Percentiles rank a stretch among this genome's conserved stretches.
Evolutionary conservation across 352 stramenopile species (phyloP).

Genomic region (Phytopythium vexans): DNA sequence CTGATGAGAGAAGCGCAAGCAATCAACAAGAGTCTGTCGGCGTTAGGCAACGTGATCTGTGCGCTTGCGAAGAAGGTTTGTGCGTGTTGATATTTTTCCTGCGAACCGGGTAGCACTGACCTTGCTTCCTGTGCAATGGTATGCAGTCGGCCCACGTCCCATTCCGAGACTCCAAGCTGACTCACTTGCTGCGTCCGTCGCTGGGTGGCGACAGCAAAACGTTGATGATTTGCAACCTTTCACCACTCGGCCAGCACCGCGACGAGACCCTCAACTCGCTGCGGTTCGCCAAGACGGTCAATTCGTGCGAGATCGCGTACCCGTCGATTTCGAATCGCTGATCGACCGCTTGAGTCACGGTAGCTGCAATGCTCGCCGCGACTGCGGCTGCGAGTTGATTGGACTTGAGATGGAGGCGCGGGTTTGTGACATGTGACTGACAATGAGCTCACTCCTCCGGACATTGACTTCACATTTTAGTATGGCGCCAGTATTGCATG

Average conservation of each 20-base stretch:
- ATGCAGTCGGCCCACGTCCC: constrained; percentile 68
- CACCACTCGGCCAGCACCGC: constrained; percentile 62
- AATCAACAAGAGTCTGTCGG: constrained; percentile 88
- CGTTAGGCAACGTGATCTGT: constrained; percentile 81
- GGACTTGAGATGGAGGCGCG: too few relatives aligned
- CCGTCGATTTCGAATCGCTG: constrained; percentile 47
- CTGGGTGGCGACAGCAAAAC: constrained; percentile 87
- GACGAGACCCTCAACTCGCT: constrained; percentile 87
- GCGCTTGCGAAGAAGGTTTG: constrained; percentile 79
- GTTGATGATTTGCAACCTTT: constrained; percentile 91
- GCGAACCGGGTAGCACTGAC: not conserved
- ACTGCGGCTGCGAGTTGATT: too few relatives aligned
- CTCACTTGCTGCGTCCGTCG: constrained; percentile 80
- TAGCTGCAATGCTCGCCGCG: constrained; percentile 5
- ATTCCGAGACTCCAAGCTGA: constrained; percentile 90
- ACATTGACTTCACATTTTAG: too few relatives aligned
- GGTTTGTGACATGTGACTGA: too few relatives aligned
- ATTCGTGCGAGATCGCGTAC: constrained; percentile 83
- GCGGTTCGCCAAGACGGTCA: constrained; percentile 86
- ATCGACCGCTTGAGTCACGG: constrained; percentile 13
- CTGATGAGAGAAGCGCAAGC: constrained; percentile 79
- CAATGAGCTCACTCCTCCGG: too few relatives aligned
- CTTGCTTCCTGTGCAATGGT: not conserved
- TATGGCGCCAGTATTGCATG: too few relatives aligned
- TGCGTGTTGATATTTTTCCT: not conserved